phyloP scores from a whole-genome alignment of 768 basidiomycete species.

The Sarcodon sp. region DNA sequence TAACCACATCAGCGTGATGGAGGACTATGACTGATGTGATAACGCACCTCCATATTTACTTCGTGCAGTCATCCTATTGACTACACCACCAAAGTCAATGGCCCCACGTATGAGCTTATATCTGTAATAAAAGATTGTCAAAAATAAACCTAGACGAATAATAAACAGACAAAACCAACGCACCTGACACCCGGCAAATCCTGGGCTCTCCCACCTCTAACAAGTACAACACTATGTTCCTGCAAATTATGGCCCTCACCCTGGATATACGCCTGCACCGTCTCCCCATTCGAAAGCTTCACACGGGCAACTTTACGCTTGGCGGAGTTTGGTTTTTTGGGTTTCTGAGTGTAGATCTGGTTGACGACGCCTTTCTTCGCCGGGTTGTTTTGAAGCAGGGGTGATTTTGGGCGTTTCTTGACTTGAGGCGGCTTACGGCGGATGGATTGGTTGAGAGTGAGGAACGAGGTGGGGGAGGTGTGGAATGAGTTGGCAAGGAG shows the following conservation, averaged over 20 bases:
- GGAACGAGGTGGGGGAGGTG: conserved; percentile 37
- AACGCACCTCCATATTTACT: conserved; percentile 85
- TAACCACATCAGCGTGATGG: conserved; percentile 5
- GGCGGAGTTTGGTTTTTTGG: conserved; percentile 98
- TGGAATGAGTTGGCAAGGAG: conserved; percentile 43
- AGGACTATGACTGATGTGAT: neutral
- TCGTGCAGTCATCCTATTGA: conserved; percentile 65
- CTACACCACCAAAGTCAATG: conserved; percentile 83
- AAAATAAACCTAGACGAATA: neutral
- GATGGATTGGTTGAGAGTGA: conserved; percentile 84
- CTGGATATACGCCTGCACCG: conserved; percentile 86
- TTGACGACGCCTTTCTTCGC: conserved; percentile 91
- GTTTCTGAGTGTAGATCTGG: conserved; percentile 66
- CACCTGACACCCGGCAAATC: conserved; percentile 97
- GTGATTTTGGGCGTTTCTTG: conserved; percentile 47
- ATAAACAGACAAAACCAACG: conserved; percentile 10
- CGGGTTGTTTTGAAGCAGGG: conserved; percentile 65
- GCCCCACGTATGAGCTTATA: conserved; percentile 94
- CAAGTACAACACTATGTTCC: conserved; percentile 91
- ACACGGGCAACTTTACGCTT: conserved; percentile 95
- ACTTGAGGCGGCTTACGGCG: conserved; percentile 47
- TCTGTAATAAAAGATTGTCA: conserved; percentile 25
- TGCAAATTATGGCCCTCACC: conserved; percentile 98
- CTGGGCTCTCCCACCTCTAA: conserved; percentile 92
- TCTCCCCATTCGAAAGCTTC: conserved; percentile 82